Base-by-base conservation (phyloP, 1,284 basidiomycete genomes). In the Moesziomyces globuligerus region DNA sequence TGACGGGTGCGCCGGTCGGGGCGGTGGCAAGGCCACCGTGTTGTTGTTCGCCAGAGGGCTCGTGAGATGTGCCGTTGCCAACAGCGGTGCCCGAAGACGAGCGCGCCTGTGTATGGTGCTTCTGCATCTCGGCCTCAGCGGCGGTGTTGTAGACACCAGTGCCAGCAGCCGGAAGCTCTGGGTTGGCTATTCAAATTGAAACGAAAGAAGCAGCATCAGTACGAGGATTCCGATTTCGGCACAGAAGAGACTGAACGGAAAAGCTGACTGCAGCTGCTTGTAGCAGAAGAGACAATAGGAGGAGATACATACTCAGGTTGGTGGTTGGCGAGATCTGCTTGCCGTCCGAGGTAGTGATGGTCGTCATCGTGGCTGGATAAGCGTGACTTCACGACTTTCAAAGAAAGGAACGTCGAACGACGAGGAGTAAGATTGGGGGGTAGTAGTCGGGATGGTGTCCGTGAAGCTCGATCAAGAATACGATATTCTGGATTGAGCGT, bases 1-100 rank as follows among this genome's bases (percentile, higher is more conserved):
- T 40, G 17, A 68, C 65, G n/a, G 65, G 65, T 2, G 65, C 65
- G 4, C 58, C 58, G 2, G 65, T 68, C n/a, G 58, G 65, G 0
- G 65, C 65, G 1, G 44, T 53, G 7, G 54, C 54, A 11, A 62
- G 49, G 18, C 58, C 65, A n/a, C 65, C 65, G 18, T 45, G 39
- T 34, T 66, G 51, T 38, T 59, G 51, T 7, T 58, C 54, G 8
- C 23, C 26, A 11, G 15, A n/a, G 17, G 20, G 23, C 32, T 34
- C 32, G 32, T 34, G 32, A 13, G 32, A 34, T 8, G 20, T 34
- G 34, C 40, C 29, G 17, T 54, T 40, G 18, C 25, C 43, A n/a
- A 65, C 50, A 32, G 55, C 47, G 2, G 55, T 65, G n/a, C 41
- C 55, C 0, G 47, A 23, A 7, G 55, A 50, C 7, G 46, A 55